These are phyloP conservation scores for Halophytophthora batemanensis DNA, from an alignment of 352 stramenopile species.

Conservation along the genomic window DNA sequence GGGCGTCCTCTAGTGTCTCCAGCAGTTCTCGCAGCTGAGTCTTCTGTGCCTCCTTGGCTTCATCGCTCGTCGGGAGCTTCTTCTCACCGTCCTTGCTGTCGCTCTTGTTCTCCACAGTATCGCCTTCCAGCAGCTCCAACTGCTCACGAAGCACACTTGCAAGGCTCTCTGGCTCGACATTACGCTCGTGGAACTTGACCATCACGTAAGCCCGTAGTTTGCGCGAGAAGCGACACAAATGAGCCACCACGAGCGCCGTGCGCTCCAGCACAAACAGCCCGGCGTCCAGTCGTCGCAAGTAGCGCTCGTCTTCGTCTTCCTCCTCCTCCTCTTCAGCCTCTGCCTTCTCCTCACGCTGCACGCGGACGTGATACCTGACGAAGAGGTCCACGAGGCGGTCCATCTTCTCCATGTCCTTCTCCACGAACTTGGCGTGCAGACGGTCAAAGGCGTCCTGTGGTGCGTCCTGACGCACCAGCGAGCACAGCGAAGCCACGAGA, in stretches of 20 bases:
- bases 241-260: conserved; percentile 54
- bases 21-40: conserved; percentile 36
- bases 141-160: conserved; percentile 52
- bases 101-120: conserved; percentile 11
- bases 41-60: conserved; percentile 34
- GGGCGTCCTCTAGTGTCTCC: conserved; percentile 23
- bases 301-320: conserved; percentile 50
- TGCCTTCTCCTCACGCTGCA: conserved; percentile 26
- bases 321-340: conserved; percentile 35
- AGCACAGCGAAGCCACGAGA: conserved; percentile 65
- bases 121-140: conserved; percentile 39
- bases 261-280: conserved; percentile 81
- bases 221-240: conserved; percentile 59
- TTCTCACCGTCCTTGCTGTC: conserved; percentile 1
- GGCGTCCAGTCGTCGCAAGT: conserved; percentile 62
- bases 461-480: conserved; percentile 41
- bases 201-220: conserved; percentile 68
- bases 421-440: conserved; percentile 80
- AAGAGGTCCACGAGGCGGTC: conserved; percentile 79
- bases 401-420: conserved; percentile 81
- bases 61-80: conserved; percentile 14
- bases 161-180: conserved; percentile 47
- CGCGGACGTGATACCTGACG: conserved; percentile 62
- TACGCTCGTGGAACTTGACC: conserved; percentile 76
- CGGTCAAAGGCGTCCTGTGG: conserved; percentile 56